Evolutionary conservation across 352 stramenopile species (phyloP), one percentile per base, ranked within the genome.

Genomic region (Phytophthora kernoviae): DNA sequence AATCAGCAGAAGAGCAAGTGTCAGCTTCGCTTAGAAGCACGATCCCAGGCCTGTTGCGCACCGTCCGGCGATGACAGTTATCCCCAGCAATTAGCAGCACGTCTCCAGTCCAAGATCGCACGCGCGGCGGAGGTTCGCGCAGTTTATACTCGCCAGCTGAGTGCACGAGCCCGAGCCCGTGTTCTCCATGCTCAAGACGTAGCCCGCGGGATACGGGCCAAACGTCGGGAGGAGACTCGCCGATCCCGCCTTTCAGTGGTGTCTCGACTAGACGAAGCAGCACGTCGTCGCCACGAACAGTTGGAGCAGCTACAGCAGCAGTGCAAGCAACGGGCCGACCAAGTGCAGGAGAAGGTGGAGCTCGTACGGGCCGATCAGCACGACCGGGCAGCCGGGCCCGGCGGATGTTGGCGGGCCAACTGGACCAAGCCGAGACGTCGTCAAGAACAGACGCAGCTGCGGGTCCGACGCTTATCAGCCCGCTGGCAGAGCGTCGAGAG

Each of bases 401-500:
- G 1, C 68, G 62, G 17, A 52, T 54, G 40, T 53, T 88, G 7
- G 67, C 78, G n/a, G 64, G 48, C 17, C 81, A 91, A 58, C 75
- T 87, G 7, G 50, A 73, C 26, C 70, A 80, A n/a, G 81, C 81
- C 0, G 73, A 70, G 9, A 0, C 75, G 81, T 41, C 81, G 81
- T 24, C 60, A 77, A n/a, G 66, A 76, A 27, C 78, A 81, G 50
- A 87, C 72, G 37, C 69, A 85, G 55, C 62, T 69, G 26, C 79
- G 81, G 52, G 72, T 87, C 36, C 63, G 54, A 0, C 77, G 81
- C 2, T 68, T 91, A 5, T 79, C 60, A 27, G 47, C 68, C 58
- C 81, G 81, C 48, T 89, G 81, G 81, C 81, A 87, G 58, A 87
- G 79, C 57, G 81, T 91, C 10, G 79, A 87, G 62, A 79, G 57